phyloP scores from a whole-genome alignment of 2,329 filamentous ascomycete species.

The Xylariales sp. region DNA sequence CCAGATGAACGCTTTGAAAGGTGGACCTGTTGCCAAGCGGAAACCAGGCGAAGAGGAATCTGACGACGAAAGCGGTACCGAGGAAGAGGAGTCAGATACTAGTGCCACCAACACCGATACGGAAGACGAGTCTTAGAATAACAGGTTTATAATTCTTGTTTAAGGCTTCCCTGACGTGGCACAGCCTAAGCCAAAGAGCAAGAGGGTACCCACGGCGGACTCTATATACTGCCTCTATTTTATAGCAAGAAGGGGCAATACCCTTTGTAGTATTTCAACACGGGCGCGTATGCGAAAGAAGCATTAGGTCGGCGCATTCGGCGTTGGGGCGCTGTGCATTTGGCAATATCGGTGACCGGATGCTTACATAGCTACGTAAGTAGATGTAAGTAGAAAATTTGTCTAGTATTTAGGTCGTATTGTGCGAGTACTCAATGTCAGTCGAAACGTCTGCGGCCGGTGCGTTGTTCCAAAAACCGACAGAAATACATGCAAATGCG shows the following conservation, averaged over 20 bases:
- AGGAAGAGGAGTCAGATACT: slow-evolving; percentile 75
- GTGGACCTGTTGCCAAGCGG: slow-evolving; percentile 67
- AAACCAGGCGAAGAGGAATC: slow-evolving; percentile 67
- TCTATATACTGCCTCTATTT: slow-evolving; percentile 12
- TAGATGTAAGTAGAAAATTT: slow-evolving; percentile 14
- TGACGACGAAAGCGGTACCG: slow-evolving; percentile 86
- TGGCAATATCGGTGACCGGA: slow-evolving; percentile 14
- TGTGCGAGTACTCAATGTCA: neutral
- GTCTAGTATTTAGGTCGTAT: neutral
- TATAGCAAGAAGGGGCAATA: slow-evolving; percentile 17
- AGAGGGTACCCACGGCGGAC: neutral
- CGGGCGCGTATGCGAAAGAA: slow-evolving; percentile 24
- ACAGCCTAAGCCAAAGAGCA: slow-evolving; percentile 1
- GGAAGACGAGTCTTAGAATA: slow-evolving; percentile 66
- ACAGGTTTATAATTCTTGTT: neutral
- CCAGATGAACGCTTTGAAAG: slow-evolving; percentile 89
- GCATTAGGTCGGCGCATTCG: slow-evolving; percentile 38
- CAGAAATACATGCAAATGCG: too few species aligned
- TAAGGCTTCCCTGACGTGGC: neutral
- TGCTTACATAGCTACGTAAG: slow-evolving; percentile 4
- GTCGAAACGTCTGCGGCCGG: too few species aligned
- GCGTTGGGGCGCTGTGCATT: slow-evolving; percentile 32
- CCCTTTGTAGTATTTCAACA: slow-evolving; percentile 27
- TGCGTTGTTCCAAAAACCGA: too few species aligned
- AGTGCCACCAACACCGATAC: slow-evolving; percentile 77